Percentiles rank a stretch among this genome's conserved stretches.
Conservation (phyloP, 768 basidiomycete species). For the Suillus alpinus region DNA sequence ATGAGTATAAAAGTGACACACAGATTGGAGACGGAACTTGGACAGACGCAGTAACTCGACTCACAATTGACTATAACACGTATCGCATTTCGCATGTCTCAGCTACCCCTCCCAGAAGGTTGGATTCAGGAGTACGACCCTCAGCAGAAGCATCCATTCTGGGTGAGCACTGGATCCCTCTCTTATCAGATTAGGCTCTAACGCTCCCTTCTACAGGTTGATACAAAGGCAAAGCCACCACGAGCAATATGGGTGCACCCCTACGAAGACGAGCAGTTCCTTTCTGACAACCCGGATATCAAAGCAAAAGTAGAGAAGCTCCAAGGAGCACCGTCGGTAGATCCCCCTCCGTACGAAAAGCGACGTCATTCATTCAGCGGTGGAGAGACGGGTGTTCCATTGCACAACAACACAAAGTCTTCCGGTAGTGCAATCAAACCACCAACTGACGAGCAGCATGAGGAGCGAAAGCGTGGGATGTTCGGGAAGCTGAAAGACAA, state of each 20-base stretch:
- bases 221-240: constrained; percentile 59
- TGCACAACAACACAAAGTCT: constrained; percentile 1
- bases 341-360: constrained; percentile 27
- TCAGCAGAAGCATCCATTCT: constrained; percentile 44
- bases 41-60: neutral
- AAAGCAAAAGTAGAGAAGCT: constrained; percentile 33
- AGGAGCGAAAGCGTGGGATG: constrained; percentile 46
- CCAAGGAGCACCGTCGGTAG: constrained; percentile 2
- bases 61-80: neutral
- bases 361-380: constrained; percentile 30
- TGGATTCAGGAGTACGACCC: constrained; percentile 53
- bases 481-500: constrained; percentile 64
- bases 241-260: constrained; percentile 74
- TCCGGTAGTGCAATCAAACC: neutral
- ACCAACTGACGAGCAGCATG: neutral
- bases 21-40: constrained; percentile 12
- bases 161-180: constrained; percentile 33
- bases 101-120: constrained; percentile 50
- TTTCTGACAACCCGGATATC: constrained; percentile 51
- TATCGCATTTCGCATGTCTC: constrained; percentile 16
- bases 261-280: constrained; percentile 63
- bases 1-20: neutral
- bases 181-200: neutral
- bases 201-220: constrained; percentile 43
- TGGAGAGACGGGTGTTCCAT: neutral